Conservation (phyloP, 768 basidiomycete genomes). For the Gloeopeniophorella convolvens region DNA sequence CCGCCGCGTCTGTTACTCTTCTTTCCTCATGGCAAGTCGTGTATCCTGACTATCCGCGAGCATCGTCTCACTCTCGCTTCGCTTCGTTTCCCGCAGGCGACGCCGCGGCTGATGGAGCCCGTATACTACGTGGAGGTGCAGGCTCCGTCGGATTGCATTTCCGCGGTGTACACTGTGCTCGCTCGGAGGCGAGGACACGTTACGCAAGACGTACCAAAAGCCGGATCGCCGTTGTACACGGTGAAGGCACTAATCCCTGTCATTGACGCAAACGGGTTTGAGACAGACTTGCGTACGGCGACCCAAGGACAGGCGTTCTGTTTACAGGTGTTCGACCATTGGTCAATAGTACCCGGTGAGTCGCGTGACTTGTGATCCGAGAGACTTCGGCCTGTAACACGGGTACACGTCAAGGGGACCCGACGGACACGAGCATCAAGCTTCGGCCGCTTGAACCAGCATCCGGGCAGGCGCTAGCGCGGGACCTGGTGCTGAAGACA, state of each 20-base stretch:
- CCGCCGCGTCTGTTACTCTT: slow-evolving; percentile 98
- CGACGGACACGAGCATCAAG: slow-evolving; percentile 95
- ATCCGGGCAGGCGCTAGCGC: slow-evolving; percentile 88
- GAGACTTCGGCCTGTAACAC: not conserved
- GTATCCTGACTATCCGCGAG: not conserved
- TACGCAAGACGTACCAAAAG: slow-evolving; percentile 96
- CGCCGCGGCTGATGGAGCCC: slow-evolving; percentile 93
- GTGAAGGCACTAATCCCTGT: slow-evolving; percentile 98
- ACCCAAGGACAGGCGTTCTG: slow-evolving; percentile 99
- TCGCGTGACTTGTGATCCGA: slow-evolving; percentile 7
- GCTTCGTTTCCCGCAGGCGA: too few relatives aligned
- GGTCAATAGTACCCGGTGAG: slow-evolving; percentile 95
- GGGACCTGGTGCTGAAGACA: slow-evolving; percentile 95
- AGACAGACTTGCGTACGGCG: slow-evolving; percentile 94
- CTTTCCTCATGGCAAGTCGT: slow-evolving; percentile 86
- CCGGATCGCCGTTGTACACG: slow-evolving; percentile 95
- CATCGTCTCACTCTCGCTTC: not conserved
- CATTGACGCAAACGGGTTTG: slow-evolving; percentile 97
- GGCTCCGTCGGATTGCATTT: slow-evolving; percentile 97
- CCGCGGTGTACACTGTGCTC: slow-evolving; percentile 96
- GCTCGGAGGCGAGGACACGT: slow-evolving; percentile 99
- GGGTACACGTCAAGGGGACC: slow-evolving; percentile 61
- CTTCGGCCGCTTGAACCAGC: slow-evolving; percentile 95
- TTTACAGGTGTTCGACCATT: slow-evolving; percentile 95
- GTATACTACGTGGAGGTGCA: slow-evolving; percentile 99